Percentiles rank a stretch among this genome's conserved stretches.
These are phyloP conservation scores for Coniochaeta ligniaria DNA, from an alignment of 2,329 filamentous ascomycete species.

Conservation along the genomic window DNA sequence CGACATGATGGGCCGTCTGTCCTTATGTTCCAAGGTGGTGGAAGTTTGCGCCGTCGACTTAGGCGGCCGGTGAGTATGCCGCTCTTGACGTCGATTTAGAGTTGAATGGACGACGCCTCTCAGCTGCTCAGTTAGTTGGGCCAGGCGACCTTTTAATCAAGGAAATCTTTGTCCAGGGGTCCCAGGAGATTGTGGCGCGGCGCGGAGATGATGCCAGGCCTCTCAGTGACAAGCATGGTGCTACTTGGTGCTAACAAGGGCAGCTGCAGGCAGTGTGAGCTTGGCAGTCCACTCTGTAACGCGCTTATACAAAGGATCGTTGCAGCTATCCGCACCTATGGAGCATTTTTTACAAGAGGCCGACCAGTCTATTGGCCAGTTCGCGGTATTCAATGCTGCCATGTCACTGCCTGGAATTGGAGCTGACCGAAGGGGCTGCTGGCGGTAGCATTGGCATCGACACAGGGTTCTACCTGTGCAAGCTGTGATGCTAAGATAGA, in stretches of 20 bases:
- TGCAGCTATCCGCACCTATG: not conserved
- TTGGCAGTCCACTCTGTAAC: not conserved
- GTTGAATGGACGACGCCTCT: not conserved
- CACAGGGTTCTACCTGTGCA: too few relatives aligned
- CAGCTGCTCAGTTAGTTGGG: not conserved
- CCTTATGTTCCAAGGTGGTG: not conserved
- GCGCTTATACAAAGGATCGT: not conserved
- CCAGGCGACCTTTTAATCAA: not conserved
- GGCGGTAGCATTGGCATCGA: too few relatives aligned
- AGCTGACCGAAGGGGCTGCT: not conserved
- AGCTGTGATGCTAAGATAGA: too few relatives aligned
- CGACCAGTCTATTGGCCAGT: not conserved
- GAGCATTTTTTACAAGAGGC: not conserved
- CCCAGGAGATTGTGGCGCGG: not conserved
- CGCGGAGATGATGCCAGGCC: not conserved
- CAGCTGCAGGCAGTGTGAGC: not conserved
- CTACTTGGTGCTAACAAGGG: not conserved
- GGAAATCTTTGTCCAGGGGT: not conserved
- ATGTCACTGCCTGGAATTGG: not conserved
- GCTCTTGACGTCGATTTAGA: not conserved
- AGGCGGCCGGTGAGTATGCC: not conserved
- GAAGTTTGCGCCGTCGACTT: not conserved
- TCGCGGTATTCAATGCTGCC: not conserved
- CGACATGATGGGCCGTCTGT: constrained; percentile 11
- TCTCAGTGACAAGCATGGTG: not conserved